Evolutionary conservation across 805 yeast species (phyloP).

Genomic region (Saitoella complicata): DNA sequence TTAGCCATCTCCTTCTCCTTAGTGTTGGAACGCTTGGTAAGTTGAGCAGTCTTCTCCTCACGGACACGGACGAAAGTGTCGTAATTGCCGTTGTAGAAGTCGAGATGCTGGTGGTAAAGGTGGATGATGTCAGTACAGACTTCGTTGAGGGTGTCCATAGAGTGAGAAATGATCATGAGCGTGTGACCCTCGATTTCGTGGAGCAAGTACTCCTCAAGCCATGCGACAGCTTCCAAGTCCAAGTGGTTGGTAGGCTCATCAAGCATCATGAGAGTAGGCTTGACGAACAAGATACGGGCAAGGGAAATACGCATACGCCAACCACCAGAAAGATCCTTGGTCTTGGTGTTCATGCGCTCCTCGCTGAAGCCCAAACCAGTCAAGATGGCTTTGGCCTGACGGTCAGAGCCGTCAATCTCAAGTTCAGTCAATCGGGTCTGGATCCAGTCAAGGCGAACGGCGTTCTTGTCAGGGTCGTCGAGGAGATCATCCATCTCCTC

Average conservation of each 20-base stretch:
- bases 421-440: conserved; percentile 72
- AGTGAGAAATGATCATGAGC: conserved; percentile 86
- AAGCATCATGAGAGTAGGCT: conserved; percentile 83
- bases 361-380: conserved; percentile 94
- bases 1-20: conserved; percentile 98
- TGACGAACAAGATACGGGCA: conserved; percentile 93
- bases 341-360: conserved; percentile 73
- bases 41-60: conserved; percentile 83
- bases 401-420: conserved; percentile 93
- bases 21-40: conserved; percentile 90
- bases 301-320: conserved; percentile 99
- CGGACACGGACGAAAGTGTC: conserved; percentile 94
- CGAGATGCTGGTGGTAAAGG: conserved; percentile 67
- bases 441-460: conserved; percentile 77
- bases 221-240: conserved; percentile 98
- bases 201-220: conserved; percentile 97
- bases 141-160: conserved; percentile 98
- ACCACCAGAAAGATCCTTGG: conserved; percentile 99
- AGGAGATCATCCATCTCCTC: conserved; percentile 65
- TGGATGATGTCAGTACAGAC: conserved; percentile 97
- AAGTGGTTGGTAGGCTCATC: conserved; percentile 99
- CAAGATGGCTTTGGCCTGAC: conserved; percentile 87
- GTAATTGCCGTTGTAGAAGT: conserved; percentile 91
- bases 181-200: conserved; percentile 64
- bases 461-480: conserved; percentile 35